Evolutionary conservation across 164 flowering plant genomes (phyloP).

Genomic region (Berberis thunbergii): DNA sequence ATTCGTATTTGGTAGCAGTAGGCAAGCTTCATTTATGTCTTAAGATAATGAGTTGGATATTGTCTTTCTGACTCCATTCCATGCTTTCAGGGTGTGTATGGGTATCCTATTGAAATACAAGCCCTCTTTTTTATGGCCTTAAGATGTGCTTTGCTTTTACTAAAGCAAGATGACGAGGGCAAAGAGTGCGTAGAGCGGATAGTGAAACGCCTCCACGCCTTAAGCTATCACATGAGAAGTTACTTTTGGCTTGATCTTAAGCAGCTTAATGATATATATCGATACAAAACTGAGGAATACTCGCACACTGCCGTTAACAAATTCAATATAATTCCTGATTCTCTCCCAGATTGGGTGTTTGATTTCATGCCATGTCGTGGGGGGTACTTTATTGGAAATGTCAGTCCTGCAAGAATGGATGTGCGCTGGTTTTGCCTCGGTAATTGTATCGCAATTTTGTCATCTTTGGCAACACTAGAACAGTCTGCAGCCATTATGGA

Average conservation of each 20-base stretch:
- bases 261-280: slow-evolving; percentile 21
- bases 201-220: slow-evolving; percentile 18
- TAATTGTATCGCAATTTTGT: slow-evolving; percentile 22
- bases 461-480: slow-evolving; percentile 22
- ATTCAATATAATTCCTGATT: slow-evolving; percentile 25
- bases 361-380: slow-evolving; percentile 26
- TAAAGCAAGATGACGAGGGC: slow-evolving; percentile 21
- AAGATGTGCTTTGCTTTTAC: slow-evolving; percentile 16
- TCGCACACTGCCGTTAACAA: slow-evolving; percentile 25
- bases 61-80: background rate
- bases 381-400: slow-evolving; percentile 25
- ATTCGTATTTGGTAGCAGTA: too few species aligned
- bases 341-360: slow-evolving; percentile 26
- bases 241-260: slow-evolving; percentile 25
- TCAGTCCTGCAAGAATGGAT: slow-evolving; percentile 26
- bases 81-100: slow-evolving; percentile 18
- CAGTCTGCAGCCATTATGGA: slow-evolving; percentile 23
- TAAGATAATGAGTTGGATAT: background rate
- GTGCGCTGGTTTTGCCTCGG: slow-evolving; percentile 25
- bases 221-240: slow-evolving; percentile 23
- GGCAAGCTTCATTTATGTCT: background rate
- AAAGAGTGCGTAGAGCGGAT: slow-evolving; percentile 22
- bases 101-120: slow-evolving; percentile 25
- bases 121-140: slow-evolving; percentile 24
- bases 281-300: slow-evolving; percentile 25